These are phyloP conservation scores for Halophytophthora batemanensis DNA, from an alignment of 352 stramenopile genomes.

Conservation along the genomic window DNA sequence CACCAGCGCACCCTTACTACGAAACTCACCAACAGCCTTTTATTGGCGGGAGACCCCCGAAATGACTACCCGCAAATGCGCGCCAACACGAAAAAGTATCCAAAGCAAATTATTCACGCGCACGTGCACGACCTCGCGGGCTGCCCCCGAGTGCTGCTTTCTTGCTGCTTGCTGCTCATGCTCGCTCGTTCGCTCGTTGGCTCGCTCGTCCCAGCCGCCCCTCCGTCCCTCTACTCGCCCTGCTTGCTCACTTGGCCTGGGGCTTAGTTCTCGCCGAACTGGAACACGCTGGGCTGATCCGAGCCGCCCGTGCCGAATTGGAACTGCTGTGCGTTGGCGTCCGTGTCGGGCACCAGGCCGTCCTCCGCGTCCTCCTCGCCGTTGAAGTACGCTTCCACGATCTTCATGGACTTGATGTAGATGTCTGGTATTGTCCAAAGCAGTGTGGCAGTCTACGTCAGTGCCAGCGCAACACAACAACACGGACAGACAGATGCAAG, in stretches of 20 bases:
- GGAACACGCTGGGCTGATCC: conserved; percentile 75
- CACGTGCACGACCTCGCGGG: conserved; percentile 24
- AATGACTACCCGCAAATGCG: too few species aligned
- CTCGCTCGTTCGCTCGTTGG: conserved; percentile 5
- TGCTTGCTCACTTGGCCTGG: conserved; percentile 6
- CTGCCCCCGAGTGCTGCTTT: conserved; percentile 20
- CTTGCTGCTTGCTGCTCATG: conserved; percentile 5
- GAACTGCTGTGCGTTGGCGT: conserved; percentile 77
- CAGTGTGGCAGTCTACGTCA: conserved; percentile 1
- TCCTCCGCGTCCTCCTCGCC: conserved; percentile 96
- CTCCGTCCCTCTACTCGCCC: conserved; percentile 23
- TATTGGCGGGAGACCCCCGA: too few species aligned
- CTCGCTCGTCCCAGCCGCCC: conserved; percentile 14
- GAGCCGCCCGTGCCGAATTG: conserved; percentile 58
- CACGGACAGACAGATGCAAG: too few species aligned
- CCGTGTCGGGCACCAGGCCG: conserved; percentile 64
- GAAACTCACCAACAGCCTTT: too few species aligned
- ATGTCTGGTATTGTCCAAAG: conserved; percentile 48
- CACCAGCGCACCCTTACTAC: too few species aligned
- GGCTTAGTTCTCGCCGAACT: conserved; percentile 75
- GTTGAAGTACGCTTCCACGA: conserved; percentile 98
- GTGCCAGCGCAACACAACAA: neutral
- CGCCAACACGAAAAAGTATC: too few species aligned
- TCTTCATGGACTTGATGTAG: conserved; percentile 94
- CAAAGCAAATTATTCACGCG: neutral